Evolutionary conservation across 2,329 filamentous ascomycete species (phyloP).

Genomic region (Colletotrichum trifolii): DNA sequence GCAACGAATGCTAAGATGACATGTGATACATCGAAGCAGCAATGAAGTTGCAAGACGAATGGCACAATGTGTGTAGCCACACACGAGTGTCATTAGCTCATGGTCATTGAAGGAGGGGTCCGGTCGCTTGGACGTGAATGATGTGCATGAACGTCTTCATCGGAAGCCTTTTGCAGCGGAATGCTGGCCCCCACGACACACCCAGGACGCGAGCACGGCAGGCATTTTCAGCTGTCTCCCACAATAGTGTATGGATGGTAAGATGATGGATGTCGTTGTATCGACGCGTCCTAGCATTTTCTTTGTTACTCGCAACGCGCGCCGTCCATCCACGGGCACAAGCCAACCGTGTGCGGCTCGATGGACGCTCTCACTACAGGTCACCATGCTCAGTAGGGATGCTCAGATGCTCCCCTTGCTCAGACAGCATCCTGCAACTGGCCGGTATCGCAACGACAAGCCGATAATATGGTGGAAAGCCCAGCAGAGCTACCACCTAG

Average conservation of each 20-base stretch:
- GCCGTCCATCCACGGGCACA: background rate
- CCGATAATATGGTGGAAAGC: background rate
- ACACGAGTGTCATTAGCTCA: background rate
- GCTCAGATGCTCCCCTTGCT: conserved; percentile 5
- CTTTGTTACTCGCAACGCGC: conserved; percentile 7
- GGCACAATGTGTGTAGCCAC: background rate
- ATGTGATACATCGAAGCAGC: conserved; percentile 24
- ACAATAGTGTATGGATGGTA: too few relatives aligned
- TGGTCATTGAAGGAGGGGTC: background rate
- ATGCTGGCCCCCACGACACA: background rate
- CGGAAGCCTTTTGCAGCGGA: background rate
- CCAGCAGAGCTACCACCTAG: conserved; percentile 5
- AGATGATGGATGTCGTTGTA: too few relatives aligned
- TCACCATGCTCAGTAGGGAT: conserved; percentile 10
- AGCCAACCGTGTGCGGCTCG: background rate
- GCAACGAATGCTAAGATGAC: conserved; percentile 12
- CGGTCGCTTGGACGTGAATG: conserved; percentile 5
- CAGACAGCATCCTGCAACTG: conserved; percentile 8
- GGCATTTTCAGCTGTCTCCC: conserved; percentile 1
- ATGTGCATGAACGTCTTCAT: conserved; percentile 23
- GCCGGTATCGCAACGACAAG: conserved; percentile 26
- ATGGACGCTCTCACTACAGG: background rate
- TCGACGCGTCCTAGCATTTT: background rate
- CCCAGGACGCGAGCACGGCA: conserved; percentile 7
- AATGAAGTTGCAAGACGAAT: background rate